These are phyloP conservation scores for Claviceps sp. DNA, from an alignment of 2,329 filamentous ascomycete species.

Conservation along the genomic window DNA sequence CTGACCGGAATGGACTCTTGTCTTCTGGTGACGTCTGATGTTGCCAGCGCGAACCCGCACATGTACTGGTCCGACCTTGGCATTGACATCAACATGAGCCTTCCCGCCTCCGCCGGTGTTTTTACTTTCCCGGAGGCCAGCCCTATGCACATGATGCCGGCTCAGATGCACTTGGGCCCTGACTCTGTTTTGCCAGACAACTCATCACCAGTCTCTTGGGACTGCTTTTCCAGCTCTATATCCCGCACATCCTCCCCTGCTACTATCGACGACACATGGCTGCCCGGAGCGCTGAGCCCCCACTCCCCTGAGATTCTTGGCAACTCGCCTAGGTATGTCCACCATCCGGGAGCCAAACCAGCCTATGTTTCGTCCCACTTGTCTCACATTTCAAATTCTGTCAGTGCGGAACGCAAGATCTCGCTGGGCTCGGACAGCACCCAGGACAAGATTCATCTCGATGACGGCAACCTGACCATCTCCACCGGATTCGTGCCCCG, in stretches of 20 bases:
- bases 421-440: constrained; percentile 17
- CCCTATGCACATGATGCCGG: constrained; percentile 41
- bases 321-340: constrained; percentile 41
- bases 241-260: constrained; percentile 39
- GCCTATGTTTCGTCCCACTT: constrained; percentile 1
- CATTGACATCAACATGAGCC: constrained; percentile 28
- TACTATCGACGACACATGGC: constrained; percentile 35
- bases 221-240: constrained; percentile 37
- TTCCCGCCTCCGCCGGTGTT: constrained; percentile 25
- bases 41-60: constrained; percentile 31
- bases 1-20: constrained; percentile 37
- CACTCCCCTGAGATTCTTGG: constrained; percentile 35
- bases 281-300: constrained; percentile 19
- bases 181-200: constrained; percentile 33
- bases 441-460: constrained; percentile 14
- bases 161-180: constrained; percentile 41
- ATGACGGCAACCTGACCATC: constrained; percentile 16
- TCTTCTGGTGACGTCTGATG: constrained; percentile 36
- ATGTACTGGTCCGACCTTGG: constrained; percentile 37
- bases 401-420: constrained; percentile 20
- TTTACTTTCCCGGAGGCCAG: constrained; percentile 29
- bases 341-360: constrained; percentile 1
- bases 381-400: constrained; percentile 11
- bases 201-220: constrained; percentile 39
- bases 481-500: constrained; percentile 29